Evolutionary conservation across 192 early-diverging fungal genomes (phyloP), one percentile per base, ranked within the genome.

Genomic region (Coemansia sp.): DNA sequence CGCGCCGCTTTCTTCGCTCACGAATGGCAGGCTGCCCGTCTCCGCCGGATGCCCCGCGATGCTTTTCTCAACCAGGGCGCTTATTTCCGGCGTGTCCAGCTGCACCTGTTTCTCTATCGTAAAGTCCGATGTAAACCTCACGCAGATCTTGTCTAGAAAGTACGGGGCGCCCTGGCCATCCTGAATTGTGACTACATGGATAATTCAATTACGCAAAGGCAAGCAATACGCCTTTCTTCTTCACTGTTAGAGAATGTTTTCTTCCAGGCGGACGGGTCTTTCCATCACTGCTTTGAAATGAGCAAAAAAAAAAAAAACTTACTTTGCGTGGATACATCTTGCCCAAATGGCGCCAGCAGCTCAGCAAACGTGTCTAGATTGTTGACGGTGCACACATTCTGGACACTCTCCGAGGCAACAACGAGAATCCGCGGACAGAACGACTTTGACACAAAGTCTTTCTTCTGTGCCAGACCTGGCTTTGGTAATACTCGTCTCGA

Each of bases 81-180:
- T 74, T 18, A 81, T 65, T 32, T 81, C 78, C 4, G 64, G 21
- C 48, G 54, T 48, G 39, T 64, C 65, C 15, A 32, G 58, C 39
- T 55, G 26, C 21, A 41, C 54, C 39, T 65, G 63, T 58, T 64
- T 72, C 40, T 73, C 63, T 8, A 76, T 64, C 22, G 12, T 46
- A 71, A 74, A 84, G 62, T 79, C 72, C 6, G 61, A 63, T 4
- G 63, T 67, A 52, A 79, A 84, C 70, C 62, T 65, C n/a, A 77
- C 66, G 42, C 70, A 74, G 13, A 84, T 67, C 46, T 73, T 79
- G 52, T 84, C 77, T 16, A 84, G 60, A 69, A 84, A 76, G 65
- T 80, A 84, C 21, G 82, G 77, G 6, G 74, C 70, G 18, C 77
- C 77, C 57, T 84, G 77, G 8, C 82, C 74, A 60, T 84, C 82